A percentile compares a stretch with the other conserved stretches of the same genome.
Evolutionary conservation across 2,329 filamentous ascomycete genomes (phyloP).

Genomic region (Cytospora piceae): DNA sequence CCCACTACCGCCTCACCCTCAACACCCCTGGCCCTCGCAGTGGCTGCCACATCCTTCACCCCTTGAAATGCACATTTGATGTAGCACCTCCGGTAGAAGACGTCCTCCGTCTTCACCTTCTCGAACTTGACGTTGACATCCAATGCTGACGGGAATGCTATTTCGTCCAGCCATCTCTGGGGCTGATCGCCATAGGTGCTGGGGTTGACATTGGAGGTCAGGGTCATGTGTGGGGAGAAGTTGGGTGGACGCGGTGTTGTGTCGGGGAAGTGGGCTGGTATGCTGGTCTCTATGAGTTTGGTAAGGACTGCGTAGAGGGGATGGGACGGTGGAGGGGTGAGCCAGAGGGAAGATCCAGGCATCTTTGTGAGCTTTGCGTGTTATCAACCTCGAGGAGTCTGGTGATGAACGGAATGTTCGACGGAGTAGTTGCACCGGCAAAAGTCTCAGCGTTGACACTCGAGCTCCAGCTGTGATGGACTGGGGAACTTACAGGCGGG

Average conservation of each 20-base stretch:
- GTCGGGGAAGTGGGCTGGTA: slow-evolving; percentile 36
- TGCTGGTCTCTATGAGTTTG: slow-evolving; percentile 33
- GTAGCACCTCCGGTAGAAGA: slow-evolving; percentile 39
- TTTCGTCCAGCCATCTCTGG: slow-evolving; percentile 38
- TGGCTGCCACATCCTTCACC: slow-evolving; percentile 33
- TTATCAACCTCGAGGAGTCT: too few species aligned
- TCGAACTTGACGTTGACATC: slow-evolving; percentile 33
- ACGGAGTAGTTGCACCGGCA: too few species aligned
- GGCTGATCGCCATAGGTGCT: slow-evolving; percentile 33
- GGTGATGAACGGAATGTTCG: too few species aligned
- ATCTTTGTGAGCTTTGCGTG: slow-evolving; percentile 30
- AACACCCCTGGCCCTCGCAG: slow-evolving; percentile 37
- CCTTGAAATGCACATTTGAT: slow-evolving; percentile 34
- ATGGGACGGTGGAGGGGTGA: slow-evolving; percentile 36
- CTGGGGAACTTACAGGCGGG: background rate
- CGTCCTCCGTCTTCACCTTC: slow-evolving; percentile 35
- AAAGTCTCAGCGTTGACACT: too few species aligned
- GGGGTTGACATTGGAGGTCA: slow-evolving; percentile 37
- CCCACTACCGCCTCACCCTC: slow-evolving; percentile 31
- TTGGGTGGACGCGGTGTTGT: slow-evolving; percentile 31
- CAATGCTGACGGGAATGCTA: slow-evolving; percentile 31
- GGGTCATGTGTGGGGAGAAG: slow-evolving; percentile 39
- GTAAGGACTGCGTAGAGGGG: slow-evolving; percentile 34
- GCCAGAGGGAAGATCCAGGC: slow-evolving; percentile 41
- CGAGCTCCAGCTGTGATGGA: too few species aligned